Base-by-base conservation (phyloP, 306 rosid genomes). In the Prunus campanulata region DNA sequence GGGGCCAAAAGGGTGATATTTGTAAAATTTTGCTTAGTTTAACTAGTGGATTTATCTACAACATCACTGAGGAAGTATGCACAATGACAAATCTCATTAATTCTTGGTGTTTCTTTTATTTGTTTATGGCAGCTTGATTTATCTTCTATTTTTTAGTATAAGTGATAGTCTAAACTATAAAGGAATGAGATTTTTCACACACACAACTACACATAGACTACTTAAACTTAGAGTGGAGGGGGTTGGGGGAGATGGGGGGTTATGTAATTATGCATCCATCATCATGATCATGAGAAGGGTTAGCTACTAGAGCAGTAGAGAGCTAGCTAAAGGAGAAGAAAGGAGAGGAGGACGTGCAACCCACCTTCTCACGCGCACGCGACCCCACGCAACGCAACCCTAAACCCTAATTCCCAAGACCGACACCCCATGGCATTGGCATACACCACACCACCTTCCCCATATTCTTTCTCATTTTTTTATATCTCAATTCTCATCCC, bases 351-450 rank as follows among this genome's bases (percentile, higher is more conserved):
- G 52, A 55, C 52, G 56, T 44, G 77, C 77, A 72, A 42, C 15
- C 76, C 76, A 72, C 76, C 54, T 57, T 42, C 68, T 72, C 67
- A 30, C 66, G 67, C 55, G 56, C 77, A 72, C 68, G 66, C 29
- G 44, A 60, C 59, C 46, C 68, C 46, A 59, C 44, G 19, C 68
- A 16, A 32, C 35, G 35, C 35, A 39, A 73, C 25, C 9, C 42
- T 2, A 73, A 73, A 59, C 77, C 77, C 77, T 73, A 73, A 73
- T 60, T 73, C 59, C 57, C 57, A 73, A 73, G 77, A 60, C 57
- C 47, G 68, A 73, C 68, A 73, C 66, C n/a, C 44, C 44, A 39
- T 39, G 44, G 44, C 44, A 39, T 39, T 7, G 44, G 44, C 44
- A 25, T 8, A 8, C 66, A 13, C 66, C 57, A 8, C 66, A 13